These are phyloP conservation scores for Delitschia confertaspora DNA, from an alignment of 495 filamentous ascomycete genomes.

Conservation along the genomic window DNA sequence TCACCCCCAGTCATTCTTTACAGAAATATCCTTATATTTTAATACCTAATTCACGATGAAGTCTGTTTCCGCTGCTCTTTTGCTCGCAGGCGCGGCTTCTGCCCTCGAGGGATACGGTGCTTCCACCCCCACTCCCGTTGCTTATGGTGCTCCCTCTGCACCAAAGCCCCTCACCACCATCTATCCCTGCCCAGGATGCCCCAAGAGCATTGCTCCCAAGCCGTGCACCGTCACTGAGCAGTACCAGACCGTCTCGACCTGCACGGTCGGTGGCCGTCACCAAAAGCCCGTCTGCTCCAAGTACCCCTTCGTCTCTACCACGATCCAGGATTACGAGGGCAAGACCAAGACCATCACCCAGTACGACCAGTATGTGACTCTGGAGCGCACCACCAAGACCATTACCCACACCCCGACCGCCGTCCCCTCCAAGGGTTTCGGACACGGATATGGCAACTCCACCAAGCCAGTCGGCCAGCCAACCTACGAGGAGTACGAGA, in stretches of 20 bases:
- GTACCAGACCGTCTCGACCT: slow-evolving; percentile 17
- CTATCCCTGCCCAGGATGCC: slow-evolving; percentile 6
- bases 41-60: slow-evolving; percentile 11
- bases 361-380: slow-evolving; percentile 9
- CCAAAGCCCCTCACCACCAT: slow-evolving; percentile 6
- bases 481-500: slow-evolving; percentile 14
- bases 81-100: slow-evolving; percentile 11
- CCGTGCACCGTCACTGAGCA: slow-evolving; percentile 18
- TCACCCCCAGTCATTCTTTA: slow-evolving; percentile 13
- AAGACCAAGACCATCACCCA: slow-evolving; percentile 11
- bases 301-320: slow-evolving; percentile 15
- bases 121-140: too few relatives aligned
- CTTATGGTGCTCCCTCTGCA: not conserved
- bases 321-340: slow-evolving; percentile 9
- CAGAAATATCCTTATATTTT: slow-evolving; percentile 10
- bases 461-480: slow-evolving; percentile 5
- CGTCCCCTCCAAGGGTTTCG: too few relatives aligned
- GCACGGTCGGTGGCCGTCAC: not conserved
- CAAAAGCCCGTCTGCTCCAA: slow-evolving; percentile 1
- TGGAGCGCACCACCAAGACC: slow-evolving; percentile 16
- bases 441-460: too few relatives aligned
- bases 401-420: slow-evolving; percentile 11
- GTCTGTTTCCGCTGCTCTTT: slow-evolving; percentile 11
- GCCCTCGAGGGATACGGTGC: slow-evolving; percentile 10
- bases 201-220: not conserved